Base-by-base conservation (phyloP, 306 rosid species). In the Prunus campanulata region DNA sequence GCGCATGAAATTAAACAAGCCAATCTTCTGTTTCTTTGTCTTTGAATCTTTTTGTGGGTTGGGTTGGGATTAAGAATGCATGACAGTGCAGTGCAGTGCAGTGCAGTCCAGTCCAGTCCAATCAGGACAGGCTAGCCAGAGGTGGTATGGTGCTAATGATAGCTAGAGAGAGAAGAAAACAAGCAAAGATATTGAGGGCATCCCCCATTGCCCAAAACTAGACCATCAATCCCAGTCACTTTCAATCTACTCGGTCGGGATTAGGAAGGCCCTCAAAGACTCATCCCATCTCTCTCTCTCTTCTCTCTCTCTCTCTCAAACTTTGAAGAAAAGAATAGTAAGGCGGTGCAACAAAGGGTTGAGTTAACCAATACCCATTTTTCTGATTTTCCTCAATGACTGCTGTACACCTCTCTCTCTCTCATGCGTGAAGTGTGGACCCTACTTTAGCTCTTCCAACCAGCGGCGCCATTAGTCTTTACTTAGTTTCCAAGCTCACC, bases 401-500 rank as follows among this genome's bases (percentile, higher is more conserved):
- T 73, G 77, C 77, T 57, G 59, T 18, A 3, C 59, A 19, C 49
- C 3, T 20, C 67, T 69, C 15, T 85, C 69, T 68, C 74, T 77
- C 81, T 77, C 80, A 73, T 74, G 57, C 71, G 84, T 49, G 64
- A 11, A 0, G 42, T 49, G 83, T 83, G 92, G 96, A 47, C 88
- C 94, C 85, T 78, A 79, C 78, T 12, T 63, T 32, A 50, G 59
- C 59, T 54, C 49, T 78, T 81, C 86, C 84, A 67, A 80, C 90
- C 88, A 93, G 91, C 94, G 88, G 94, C 97, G 88, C 91, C 90
- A 85, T 83, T 79, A 86, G 90, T 84, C 94, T 83, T 87, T 86
- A 84, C 96, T 90, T 90, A 61, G 76, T 87, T 91, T 85, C 90
- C 83, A 90, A 88, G 87, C 78, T 83, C 96, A 89, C 92, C 93